Conservation (phyloP, 2,329 filamentous ascomycete species). For the Neonectria ditissima region DNA sequence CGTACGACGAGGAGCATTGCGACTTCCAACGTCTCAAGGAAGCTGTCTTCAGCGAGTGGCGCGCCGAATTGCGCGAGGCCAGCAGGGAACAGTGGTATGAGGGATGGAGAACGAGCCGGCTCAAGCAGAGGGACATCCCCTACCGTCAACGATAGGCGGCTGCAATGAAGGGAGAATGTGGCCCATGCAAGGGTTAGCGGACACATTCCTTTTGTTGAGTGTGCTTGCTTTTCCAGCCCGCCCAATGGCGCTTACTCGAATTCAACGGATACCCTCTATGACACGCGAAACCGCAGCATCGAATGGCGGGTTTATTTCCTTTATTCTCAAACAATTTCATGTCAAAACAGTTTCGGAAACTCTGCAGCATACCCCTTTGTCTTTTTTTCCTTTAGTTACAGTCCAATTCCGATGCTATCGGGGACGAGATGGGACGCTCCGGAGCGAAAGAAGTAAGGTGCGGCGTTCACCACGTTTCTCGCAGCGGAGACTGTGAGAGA, state of each 20-base stretch:
- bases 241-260: constrained; percentile 20
- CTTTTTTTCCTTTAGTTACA: constrained; percentile 39
- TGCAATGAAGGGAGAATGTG: constrained; percentile 12
- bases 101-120: constrained; percentile 84
- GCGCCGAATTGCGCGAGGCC: constrained; percentile 87
- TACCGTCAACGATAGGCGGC: constrained; percentile 50
- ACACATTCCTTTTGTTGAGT: constrained; percentile 9
- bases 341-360: constrained; percentile 43
- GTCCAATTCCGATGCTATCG: constrained; percentile 33
- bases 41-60: constrained; percentile 93
- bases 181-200: constrained; percentile 21
- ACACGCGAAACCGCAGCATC: constrained; percentile 34
- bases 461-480: constrained; percentile 5
- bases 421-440: constrained; percentile 28
- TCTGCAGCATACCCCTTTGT: constrained; percentile 53
- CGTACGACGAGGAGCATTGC: constrained; percentile 90
- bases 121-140: constrained; percentile 65
- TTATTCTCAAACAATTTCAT: constrained; percentile 36
- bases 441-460: constrained; percentile 4
- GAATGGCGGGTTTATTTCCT: constrained; percentile 36
- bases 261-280: constrained; percentile 33
- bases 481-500: constrained; percentile 10
- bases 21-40: constrained; percentile 94
- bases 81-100: constrained; percentile 96
- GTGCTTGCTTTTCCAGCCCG: constrained; percentile 22